A percentile compares a stretch with the other conserved stretches of the same genome.
phyloP scores from a whole-genome alignment of 768 basidiomycete genomes.

The Suillus tomentosus region DNA sequence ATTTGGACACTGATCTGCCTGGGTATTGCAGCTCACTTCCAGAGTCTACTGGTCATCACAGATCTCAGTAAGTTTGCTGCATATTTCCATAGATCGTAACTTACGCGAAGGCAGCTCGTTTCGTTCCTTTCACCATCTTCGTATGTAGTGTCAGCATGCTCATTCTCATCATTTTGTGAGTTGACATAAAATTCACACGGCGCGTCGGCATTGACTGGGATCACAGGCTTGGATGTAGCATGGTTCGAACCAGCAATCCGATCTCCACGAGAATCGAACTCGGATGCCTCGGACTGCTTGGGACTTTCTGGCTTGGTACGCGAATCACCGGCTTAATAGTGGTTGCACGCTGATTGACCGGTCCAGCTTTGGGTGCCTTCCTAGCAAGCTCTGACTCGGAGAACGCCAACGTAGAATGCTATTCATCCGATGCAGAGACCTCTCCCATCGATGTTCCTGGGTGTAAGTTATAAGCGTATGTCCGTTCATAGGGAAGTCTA shows the following conservation, averaged over 20 bases:
- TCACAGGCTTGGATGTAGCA: conserved; percentile 62
- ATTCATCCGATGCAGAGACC: conserved; percentile 52
- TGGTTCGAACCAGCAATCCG: conserved; percentile 69
- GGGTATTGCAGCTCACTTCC: conserved; percentile 79
- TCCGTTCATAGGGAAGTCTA: conserved; percentile 3
- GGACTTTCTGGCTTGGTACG: conserved; percentile 80
- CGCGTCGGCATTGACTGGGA: conserved; percentile 11
- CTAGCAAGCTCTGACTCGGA: conserved; percentile 75
- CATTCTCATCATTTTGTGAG: conserved; percentile 68
- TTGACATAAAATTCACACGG: conserved; percentile 17
- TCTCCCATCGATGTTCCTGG: conserved; percentile 60
- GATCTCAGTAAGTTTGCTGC: conserved; percentile 67
- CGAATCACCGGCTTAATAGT: conserved; percentile 12
- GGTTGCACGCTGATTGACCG: conserved; percentile 19
- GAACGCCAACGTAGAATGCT: conserved; percentile 82
- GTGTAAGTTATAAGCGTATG: conserved; percentile 50
- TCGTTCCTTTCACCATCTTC: conserved; percentile 84
- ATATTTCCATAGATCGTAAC: neutral
- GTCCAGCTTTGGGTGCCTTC: conserved; percentile 70
- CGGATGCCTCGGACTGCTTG: conserved; percentile 66
- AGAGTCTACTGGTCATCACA: conserved; percentile 66
- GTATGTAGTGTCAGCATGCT: conserved; percentile 71
- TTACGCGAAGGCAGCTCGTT: conserved; percentile 59
- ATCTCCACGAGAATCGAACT: conserved; percentile 79
- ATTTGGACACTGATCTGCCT: conserved; percentile 79